Evolutionary conservation across 2,329 filamentous ascomycete genomes (phyloP).

Genomic region (Metarhizium rileyi): DNA sequence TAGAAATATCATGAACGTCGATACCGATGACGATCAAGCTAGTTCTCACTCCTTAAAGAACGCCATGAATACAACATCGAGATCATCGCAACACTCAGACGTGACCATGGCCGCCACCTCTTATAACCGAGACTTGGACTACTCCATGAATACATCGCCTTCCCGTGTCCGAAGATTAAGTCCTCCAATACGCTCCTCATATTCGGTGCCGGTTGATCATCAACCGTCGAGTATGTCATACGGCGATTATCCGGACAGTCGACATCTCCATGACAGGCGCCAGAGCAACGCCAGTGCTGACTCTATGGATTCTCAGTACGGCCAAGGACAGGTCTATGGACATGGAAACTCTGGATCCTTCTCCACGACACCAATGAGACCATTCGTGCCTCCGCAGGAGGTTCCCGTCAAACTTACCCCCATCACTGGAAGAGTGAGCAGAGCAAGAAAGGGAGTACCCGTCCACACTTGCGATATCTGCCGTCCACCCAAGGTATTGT

Average conservation of each 20-base stretch:
- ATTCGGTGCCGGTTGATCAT: constrained; percentile 15
- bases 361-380: constrained; percentile 26
- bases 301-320: constrained; percentile 35
- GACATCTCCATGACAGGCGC: constrained; percentile 20
- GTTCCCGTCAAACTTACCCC: constrained; percentile 42
- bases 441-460: constrained; percentile 49
- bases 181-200: constrained; percentile 20
- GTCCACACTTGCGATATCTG: constrained; percentile 46
- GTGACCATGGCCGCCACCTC: constrained; percentile 24
- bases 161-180: constrained; percentile 26
- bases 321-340: constrained; percentile 14
- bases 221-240: constrained; percentile 16
- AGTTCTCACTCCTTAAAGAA: constrained; percentile 36
- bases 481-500: constrained; percentile 38
- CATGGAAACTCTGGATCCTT: constrained; percentile 14
- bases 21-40: constrained; percentile 39
- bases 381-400: constrained; percentile 28
- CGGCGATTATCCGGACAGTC: constrained; percentile 15
- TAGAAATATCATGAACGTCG: constrained; percentile 47
- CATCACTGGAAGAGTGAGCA: constrained; percentile 46
- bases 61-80: constrained; percentile 30
- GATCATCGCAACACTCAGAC: constrained; percentile 17
- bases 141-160: constrained; percentile 19
- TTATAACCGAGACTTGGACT: constrained; percentile 8
- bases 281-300: constrained; percentile 38